Base-by-base conservation (phyloP, 805 yeast species). In the Lipomyces kockii region DNA sequence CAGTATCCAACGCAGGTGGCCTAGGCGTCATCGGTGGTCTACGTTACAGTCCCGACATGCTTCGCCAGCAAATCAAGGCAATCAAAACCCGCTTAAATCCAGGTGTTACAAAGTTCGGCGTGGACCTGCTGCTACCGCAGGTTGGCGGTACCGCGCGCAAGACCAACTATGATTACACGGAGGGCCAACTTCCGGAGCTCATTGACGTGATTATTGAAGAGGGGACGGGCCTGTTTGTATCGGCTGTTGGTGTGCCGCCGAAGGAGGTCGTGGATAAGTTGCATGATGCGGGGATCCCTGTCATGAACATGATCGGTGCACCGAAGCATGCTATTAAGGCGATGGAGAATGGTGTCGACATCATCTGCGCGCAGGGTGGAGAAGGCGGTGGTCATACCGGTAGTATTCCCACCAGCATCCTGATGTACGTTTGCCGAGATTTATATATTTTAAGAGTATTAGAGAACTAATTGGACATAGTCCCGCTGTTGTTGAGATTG, bases 361-460 rank as follows among this genome's bases (percentile, higher is more conserved):
- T 74, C 58, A 65, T 74, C 37, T 68, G 74, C 49, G 74, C 73
- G 12, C 76, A 74, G 49, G 76, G 76, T n/a, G 76, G 76, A 14
- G 76, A 74, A 49, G 76, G 76, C 35, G 76, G 76, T 43, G 76
- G 76, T 20, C 76, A 74, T 60, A 74, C 76, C 7, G 76, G 76
- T 1, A 61, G 70, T 22, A 63, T 70, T 11, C 75, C 76, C 0
- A 69, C 75, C 9, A 53, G 67, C 4, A 62, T 74, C 46, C 56
- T 74, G 58, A 73, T 74, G 63, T 62, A 27, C 22, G 60, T 34
- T 6, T 17, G 49, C 8, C 49, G 9, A 43, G 22, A 17, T n/a
- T 43, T 43, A 5, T 29, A 29, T 29, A 43, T 43, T 43, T 43
- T n/a, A 43, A 17, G 11, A 17, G 22, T 20, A 17, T n/a, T 11